Base-by-base conservation (phyloP, 1,284 basidiomycete species). In the Heterobasidion parviporum region DNA sequence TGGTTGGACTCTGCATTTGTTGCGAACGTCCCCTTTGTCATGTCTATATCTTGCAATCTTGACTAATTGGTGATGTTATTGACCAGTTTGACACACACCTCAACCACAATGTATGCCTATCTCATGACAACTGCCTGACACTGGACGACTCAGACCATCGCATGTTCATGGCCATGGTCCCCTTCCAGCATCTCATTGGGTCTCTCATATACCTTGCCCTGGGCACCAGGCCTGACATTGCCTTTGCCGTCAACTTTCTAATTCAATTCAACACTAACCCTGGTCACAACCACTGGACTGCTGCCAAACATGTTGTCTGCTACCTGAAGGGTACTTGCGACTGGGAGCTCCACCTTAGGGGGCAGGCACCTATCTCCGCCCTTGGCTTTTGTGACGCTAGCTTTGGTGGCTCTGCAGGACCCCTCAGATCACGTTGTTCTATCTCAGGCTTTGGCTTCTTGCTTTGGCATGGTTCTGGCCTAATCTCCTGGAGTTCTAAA, bases 321-420 rank as follows among this genome's bases (percentile, higher is more conserved):
- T 80, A 80, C 59, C 66, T 80, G 1, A 68, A 70, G 15, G 70
- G 71, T 2, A 76, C 77, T 41, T 2, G 3, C 15, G 2, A 41
- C 1, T 41, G 38, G 38, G 38, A 15, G 9, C 38, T 41, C 15
- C 1, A 1, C 2, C 8, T 41, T 41, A 41, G 38, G 8, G 38
- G 15, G 15, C 8, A 9, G 15, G 15, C 8, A 9, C 38, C 38
- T 15, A 9, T 41, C 38, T 10, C 38, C 38, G 1, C 15, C 2
- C 15, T 15, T 41, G 38, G 15, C 15, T 41, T 41, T 15, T 10
- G 9, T 41, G 38, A 41, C 15, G 1, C 38, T 41, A 41, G 38
- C 38, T 41, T 41, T 15, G 15, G 2, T 41, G 38, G 38, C 38
- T 41, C 15, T 15, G 8, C 38, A 10, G 38, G 38, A 9, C 38